Evolutionary conservation across 2,329 filamentous ascomycete species (phyloP), one percentile per base, ranked within the genome.

Genomic region (Neospermospora avenae): DNA sequence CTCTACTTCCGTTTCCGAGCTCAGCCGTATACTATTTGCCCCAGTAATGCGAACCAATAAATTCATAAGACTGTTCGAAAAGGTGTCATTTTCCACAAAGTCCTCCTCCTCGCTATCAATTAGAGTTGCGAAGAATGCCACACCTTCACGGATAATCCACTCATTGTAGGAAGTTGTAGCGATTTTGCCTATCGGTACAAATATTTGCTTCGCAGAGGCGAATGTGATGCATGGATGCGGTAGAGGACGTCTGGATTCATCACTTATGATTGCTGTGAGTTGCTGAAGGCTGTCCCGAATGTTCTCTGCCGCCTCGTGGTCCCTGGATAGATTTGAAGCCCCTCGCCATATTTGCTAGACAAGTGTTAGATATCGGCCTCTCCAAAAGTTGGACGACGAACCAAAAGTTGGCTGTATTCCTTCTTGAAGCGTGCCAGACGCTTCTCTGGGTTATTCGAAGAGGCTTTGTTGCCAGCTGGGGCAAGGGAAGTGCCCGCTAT

Each of bases 61-160:
- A 68, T 91, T 91, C 71, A 96, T 95, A 71, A 99, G 76, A 69
- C 91, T 93, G 60, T 87, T 84, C 2, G 95, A 91, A 73, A 99
- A 99, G 57, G 85, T 82, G 34, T 88, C 84, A 70, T 90, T 96
- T 71, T 96, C 90, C 51, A 97, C 85, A 70, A 98, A 96, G 37
- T 92, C 91, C 72, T 97, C 95, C 76, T 97, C 93, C 74, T 98
- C 95, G 73, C 92, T 95, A 76, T 99, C 95, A 69, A 98, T 90
- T 64, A 99, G 82, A 16, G 91, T 92, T 59, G 91, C 91, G 75
- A 97, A 97, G 72, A 97, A 87, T 42, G 88, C 80, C 39, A 96
- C 89, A 25, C 90, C 89, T 71, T 93, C 90, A 65, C 88, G 87
- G 67, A 98, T 88, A 70, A 97, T 88, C 71, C 85, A 88, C 69